Conservation (phyloP, 2,329 filamentous ascomycete species). For the Cercospora citrullina region DNA sequence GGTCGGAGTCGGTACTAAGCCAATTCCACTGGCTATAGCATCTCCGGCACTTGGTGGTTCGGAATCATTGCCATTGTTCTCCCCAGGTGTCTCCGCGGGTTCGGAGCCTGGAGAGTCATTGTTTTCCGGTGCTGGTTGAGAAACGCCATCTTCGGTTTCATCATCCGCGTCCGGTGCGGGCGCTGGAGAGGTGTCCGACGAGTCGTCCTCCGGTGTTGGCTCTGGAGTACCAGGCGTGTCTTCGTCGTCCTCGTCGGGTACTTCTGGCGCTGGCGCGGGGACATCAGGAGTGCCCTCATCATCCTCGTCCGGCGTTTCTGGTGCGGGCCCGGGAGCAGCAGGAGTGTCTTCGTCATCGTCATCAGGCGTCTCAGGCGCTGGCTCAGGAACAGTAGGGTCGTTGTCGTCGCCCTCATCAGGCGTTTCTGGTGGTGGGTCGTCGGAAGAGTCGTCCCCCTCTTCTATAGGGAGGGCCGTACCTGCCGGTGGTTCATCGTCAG, state of each 20-base stretch:
- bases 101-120: background rate
- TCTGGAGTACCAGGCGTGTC: background rate
- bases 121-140: background rate
- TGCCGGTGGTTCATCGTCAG: background rate
- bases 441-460: background rate
- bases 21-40: conserved; percentile 9
- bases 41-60: background rate
- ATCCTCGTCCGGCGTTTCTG: background rate
- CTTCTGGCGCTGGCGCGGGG: background rate
- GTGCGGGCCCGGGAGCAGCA: background rate
- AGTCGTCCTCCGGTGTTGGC: background rate
- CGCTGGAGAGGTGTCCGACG: background rate
- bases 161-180: background rate
- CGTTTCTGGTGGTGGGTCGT: background rate
- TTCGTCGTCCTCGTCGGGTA: background rate
- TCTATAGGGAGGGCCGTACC: background rate
- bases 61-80: background rate
- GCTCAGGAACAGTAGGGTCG: background rate
- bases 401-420: background rate
- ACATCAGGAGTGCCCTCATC: background rate
- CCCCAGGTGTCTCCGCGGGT: background rate
- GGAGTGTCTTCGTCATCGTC: background rate
- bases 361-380: background rate
- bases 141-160: background rate
- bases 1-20: background rate